Evolutionary conservation across 805 yeast species (phyloP), one percentile per base, ranked within the genome.

Genomic region (Metschnikowia corniflorae): DNA sequence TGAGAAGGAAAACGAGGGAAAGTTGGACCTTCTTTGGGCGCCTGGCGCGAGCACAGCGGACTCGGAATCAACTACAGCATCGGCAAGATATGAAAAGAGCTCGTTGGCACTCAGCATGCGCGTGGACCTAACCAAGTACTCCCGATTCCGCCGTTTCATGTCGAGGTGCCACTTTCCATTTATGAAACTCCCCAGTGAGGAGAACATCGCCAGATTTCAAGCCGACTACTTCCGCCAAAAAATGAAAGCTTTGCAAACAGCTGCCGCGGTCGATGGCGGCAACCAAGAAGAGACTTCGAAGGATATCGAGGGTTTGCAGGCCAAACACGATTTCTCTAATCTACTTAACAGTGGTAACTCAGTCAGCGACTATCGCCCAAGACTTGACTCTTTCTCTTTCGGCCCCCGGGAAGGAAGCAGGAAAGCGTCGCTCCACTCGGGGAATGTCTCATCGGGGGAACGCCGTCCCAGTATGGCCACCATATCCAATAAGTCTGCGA

Each of bases 151-250:
- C 44, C 57, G 51, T 7, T 38, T 55, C 33, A 32, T 72, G 17
- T 53, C 60, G 35, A 57, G 54, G 49, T 42, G 62, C 14, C 51
- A 50, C 14, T 49, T 76, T 24, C 82, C 82, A 3, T 51, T 74
- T 16, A 75, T 65, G 49, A 45, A 48, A 16, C 53, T 76, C 18
- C 79, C 80, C 2, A 55, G 61, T 2, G 67, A 61, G 13, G 56
- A 51, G 13, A 63, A 58, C 33, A 51, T 60, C 8, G 39, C 47
- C 14, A 44, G 47, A 31, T 47, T 55, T 40, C 57, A 51, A 26
- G 29, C 31, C 12, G 31, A 40, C 10, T 47, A 42, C 24, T 27
- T 53, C 31, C 39, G 44, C 28, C 31, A 30, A 18, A 40, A 33
- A 13, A 30, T 37, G 22, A 34, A 35, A 10, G 18, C 18, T 10